Evolutionary conservation across 805 yeast species (phyloP).

Genomic region (Yamadazyma akitaensis): DNA sequence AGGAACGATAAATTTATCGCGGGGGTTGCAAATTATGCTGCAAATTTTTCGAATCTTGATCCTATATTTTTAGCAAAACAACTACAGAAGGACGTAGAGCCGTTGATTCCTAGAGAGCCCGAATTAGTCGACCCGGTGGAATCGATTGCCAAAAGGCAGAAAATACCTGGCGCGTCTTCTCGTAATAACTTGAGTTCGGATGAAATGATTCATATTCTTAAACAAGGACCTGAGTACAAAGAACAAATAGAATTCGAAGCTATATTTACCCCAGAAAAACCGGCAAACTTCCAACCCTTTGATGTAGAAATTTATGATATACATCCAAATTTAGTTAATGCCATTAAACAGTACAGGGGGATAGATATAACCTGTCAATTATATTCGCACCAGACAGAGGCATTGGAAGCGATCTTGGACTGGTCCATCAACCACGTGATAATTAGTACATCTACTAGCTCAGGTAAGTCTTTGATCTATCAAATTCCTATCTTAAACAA

Average conservation of each 20-base stretch:
- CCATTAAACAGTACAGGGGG: constrained; percentile 47
- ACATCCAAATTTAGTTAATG: constrained; percentile 45
- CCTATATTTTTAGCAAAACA: constrained; percentile 2
- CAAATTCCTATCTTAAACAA: constrained; percentile 75
- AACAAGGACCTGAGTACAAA: constrained; percentile 48
- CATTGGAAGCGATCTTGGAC: constrained; percentile 53
- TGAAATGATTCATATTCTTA: constrained; percentile 48
- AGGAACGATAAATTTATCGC: constrained; percentile 50
- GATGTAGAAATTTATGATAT: constrained; percentile 30
- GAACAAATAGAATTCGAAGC: constrained; percentile 60
- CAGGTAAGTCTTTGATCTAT: constrained; percentile 92
- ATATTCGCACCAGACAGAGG: constrained; percentile 81
- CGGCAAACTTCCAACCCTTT: constrained; percentile 44
- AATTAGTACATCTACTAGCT: constrained; percentile 91
- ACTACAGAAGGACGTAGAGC: background rate
- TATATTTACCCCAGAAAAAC: constrained; percentile 42
- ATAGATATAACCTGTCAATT: constrained; percentile 44
- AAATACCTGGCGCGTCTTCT: constrained; percentile 3
- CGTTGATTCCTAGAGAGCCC: constrained; percentile 9
- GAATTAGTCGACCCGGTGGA: constrained; percentile 16
- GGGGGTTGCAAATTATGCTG: constrained; percentile 13
- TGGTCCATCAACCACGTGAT: constrained; percentile 57
- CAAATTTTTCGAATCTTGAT: constrained; percentile 2
- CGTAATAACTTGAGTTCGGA: constrained; percentile 36
- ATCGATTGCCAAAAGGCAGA: constrained; percentile 11